Conservation (phyloP, 2,329 filamentous ascomycete species). For the Colletotrichum sp. region DNA sequence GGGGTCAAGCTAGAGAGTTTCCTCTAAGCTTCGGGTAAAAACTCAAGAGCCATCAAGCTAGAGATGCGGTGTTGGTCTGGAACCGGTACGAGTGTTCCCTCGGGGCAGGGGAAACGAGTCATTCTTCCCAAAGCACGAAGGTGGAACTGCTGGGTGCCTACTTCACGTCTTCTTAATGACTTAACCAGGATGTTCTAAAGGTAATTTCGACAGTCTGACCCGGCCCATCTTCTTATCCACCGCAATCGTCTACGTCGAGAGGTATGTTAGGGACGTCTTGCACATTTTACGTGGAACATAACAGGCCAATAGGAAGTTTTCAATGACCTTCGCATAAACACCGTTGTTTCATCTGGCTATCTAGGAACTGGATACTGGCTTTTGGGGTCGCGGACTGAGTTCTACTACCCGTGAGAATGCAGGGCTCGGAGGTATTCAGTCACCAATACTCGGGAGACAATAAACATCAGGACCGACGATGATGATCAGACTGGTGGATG, state of each 20-base stretch:
- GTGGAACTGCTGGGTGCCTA: not conserved
- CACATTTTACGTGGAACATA: not conserved
- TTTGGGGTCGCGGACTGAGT: rapidly evolving
- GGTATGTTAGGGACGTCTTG: not conserved
- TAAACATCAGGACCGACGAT: rapidly evolving
- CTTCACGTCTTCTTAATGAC: not conserved
- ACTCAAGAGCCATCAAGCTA: not conserved
- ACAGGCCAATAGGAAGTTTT: not conserved
- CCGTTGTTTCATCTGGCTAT: not conserved
- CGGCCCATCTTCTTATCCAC: not conserved
- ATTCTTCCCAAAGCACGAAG: not conserved
- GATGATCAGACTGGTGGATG: not conserved
- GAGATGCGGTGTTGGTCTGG: not conserved
- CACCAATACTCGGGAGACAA: rapidly evolving
- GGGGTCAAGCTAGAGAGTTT: too few relatives aligned
- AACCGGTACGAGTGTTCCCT: not conserved
- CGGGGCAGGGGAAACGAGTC: not conserved
- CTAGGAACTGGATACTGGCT: not conserved
- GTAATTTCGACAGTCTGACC: too few relatives aligned
- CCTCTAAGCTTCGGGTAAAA: not conserved
- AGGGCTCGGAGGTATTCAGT: not conserved
- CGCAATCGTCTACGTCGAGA: not conserved
- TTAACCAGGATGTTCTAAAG: not conserved
- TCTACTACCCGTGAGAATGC: not conserved
- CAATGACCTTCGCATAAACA: not conserved